Base-by-base conservation (phyloP, 179 eudicot genomes). In the Beta corolliflora region DNA sequence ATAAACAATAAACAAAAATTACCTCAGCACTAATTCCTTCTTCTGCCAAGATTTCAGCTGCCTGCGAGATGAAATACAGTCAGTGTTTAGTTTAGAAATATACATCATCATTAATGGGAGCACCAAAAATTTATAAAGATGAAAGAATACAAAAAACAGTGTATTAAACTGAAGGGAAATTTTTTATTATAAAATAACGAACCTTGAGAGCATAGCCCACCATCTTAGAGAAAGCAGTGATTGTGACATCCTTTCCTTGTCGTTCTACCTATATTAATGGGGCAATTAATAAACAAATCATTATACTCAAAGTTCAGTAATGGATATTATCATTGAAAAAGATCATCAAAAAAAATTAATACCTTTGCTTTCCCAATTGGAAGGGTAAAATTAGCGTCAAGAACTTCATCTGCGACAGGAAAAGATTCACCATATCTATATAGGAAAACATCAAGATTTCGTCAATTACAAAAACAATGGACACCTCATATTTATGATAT, bases 341-440 rank as follows among this genome's bases (percentile, higher is more conserved):
- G 14, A 50, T 66, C 81, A 74, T 63, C 45, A 75, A 54, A 54
- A 58, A 60, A 41, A 31, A 0, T 29, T 45, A 19, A 41, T 79
- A 93, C 98, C 96, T 93, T 93, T 23, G 98, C 98, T 86, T 94
- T 94, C 63, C 98, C 98, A 23, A 95, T 94, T 9, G 99, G 98
- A 77, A 95, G 78, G 75, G 82, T 84, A 78, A 95, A 95, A 79
- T 92, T 95, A 76, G 99, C 76, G 85, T 95, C 98, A 80, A 93
- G 95, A 82, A 73, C 95, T 86, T 92, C 97, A 2, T 83, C 91
- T 59, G 99, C 91, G 77, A 95, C 85, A 66, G 98, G 98, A 86
- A 95, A 95, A 48, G 94, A 91, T 76, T 91, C 95, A 72, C 99
- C 99, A 82, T 95, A 93, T 73, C 98, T 95, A 85, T 83, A 81